These are phyloP conservation scores for Ganoderma lingzhi DNA, from an alignment of 1,284 basidiomycete species.

Conservation along the genomic window DNA sequence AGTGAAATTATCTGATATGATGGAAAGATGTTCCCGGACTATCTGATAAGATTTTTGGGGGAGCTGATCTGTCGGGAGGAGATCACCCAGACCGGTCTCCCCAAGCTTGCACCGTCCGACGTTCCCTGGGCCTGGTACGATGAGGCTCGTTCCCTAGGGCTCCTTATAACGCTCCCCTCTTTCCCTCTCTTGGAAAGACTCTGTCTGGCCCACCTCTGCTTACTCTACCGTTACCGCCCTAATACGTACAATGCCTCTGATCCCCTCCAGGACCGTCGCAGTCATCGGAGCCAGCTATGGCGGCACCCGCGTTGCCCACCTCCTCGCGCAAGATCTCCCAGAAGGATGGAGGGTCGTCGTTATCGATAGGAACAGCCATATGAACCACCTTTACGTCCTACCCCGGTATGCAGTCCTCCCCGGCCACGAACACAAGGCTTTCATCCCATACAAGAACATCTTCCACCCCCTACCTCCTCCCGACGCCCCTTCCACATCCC, in stretches of 20 bases:
- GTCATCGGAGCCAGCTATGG: conserved; percentile 71
- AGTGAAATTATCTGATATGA: conserved; percentile 33
- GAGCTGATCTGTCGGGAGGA: conserved; percentile 7
- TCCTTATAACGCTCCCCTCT: conserved; percentile 31
- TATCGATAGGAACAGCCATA: conserved; percentile 67
- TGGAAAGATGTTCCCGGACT: conserved; percentile 14
- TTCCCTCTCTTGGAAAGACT: conserved; percentile 26
- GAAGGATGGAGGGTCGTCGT: conserved; percentile 70
- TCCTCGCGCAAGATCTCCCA: conserved; percentile 65
- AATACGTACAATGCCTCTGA: conserved; percentile 30
- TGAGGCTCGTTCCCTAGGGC: conserved; percentile 5
- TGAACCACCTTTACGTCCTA: conserved; percentile 63
- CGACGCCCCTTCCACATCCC: conserved; percentile 13
- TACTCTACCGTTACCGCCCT: conserved; percentile 32
- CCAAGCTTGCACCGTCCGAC: conserved; percentile 7
- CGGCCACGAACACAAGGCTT: conserved; percentile 76
- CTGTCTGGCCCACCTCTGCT: conserved; percentile 25
- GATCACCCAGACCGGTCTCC: conserved; percentile 11
- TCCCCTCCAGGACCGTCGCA: conserved; percentile 55
- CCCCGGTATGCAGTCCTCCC: conserved; percentile 71
- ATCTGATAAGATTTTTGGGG: conserved; percentile 32
- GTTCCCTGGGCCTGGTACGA: not conserved
- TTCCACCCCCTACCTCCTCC: conserved; percentile 39
- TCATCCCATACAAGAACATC: conserved; percentile 70
- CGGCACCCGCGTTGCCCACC: conserved; percentile 61